Conservation (phyloP, 805 yeast genomes). For the Candida incommunis region DNA sequence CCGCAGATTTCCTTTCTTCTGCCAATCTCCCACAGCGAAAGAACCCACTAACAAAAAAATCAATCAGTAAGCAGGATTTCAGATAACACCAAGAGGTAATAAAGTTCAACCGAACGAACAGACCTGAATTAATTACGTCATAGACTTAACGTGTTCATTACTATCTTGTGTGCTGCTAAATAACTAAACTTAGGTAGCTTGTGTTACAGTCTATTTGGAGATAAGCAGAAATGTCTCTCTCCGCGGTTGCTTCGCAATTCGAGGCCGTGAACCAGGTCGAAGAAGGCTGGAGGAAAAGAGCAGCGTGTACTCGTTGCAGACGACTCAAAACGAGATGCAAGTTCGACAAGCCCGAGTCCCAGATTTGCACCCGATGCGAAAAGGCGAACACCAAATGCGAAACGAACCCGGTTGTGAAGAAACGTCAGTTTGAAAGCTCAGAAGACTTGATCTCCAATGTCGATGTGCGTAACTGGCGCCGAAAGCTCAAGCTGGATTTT, state of each 20-base stretch:
- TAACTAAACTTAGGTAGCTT: too few relatives aligned
- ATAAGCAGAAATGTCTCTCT: background rate
- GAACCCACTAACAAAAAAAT: too few relatives aligned
- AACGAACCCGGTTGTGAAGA: constrained; percentile 4
- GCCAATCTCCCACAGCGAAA: too few relatives aligned
- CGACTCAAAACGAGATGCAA: constrained; percentile 18
- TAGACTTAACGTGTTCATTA: too few relatives aligned
- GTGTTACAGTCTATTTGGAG: too few relatives aligned
- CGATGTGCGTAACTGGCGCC: background rate
- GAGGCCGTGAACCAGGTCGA: background rate
- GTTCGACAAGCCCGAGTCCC: constrained; percentile 13
- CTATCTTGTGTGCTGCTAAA: too few relatives aligned
- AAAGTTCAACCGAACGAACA: too few relatives aligned
- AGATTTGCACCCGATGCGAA: constrained; percentile 14
- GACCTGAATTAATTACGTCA: too few relatives aligned
- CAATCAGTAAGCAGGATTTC: too few relatives aligned
- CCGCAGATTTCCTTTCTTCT: too few relatives aligned
- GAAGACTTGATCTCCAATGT: background rate
- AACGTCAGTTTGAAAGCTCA: background rate
- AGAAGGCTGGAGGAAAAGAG: constrained; percentile 15
- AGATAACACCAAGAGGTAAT: too few relatives aligned
- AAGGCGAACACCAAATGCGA: constrained; percentile 9
- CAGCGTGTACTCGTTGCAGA: constrained; percentile 17
- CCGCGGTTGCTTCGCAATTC: background rate
- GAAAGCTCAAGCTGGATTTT: background rate